Conservation (phyloP, 2,329 filamentous ascomycete species). For the Calycina herbarum region DNA sequence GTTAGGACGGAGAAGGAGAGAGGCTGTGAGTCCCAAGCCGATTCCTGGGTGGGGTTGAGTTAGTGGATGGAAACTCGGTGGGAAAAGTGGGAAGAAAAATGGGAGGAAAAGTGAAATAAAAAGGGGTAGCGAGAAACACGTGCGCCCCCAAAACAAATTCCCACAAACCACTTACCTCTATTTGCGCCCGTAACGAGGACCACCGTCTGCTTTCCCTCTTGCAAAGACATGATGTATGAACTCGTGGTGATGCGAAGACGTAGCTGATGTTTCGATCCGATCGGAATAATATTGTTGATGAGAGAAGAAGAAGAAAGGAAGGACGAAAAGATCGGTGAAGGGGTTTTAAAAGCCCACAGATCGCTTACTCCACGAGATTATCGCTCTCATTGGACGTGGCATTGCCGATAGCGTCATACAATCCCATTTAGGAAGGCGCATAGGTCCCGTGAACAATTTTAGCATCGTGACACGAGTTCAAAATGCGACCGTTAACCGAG, state of each 20-base stretch:
- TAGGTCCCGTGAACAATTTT: not conserved
- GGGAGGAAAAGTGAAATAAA: not conserved
- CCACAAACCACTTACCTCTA: slow-evolving; percentile 19
- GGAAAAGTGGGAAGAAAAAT: not conserved
- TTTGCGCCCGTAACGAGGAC: slow-evolving; percentile 37
- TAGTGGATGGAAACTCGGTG: slow-evolving; percentile 20
- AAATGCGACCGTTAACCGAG: not conserved
- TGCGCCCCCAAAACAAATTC: not conserved
- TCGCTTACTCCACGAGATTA: not conserved
- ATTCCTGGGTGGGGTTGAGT: slow-evolving; percentile 26
- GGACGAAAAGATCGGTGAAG: not conserved
- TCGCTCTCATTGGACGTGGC: not conserved
- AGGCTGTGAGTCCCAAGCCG: slow-evolving; percentile 38
- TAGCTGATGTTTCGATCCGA: not conserved
- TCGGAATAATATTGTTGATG: not conserved
- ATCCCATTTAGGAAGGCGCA: not conserved
- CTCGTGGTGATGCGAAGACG: not conserved
- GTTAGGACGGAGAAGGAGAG: slow-evolving; percentile 41
- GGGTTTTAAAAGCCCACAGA: not conserved
- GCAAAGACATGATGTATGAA: slow-evolving; percentile 16
- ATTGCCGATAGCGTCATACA: not conserved
- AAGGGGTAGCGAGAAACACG: slow-evolving; percentile 1
- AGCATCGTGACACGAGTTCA: not conserved
- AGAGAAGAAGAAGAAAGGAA: not conserved
- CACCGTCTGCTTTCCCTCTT: slow-evolving; percentile 1